Conservation (phyloP, 345 rosid species). For the Garcia nutans region DNA sequence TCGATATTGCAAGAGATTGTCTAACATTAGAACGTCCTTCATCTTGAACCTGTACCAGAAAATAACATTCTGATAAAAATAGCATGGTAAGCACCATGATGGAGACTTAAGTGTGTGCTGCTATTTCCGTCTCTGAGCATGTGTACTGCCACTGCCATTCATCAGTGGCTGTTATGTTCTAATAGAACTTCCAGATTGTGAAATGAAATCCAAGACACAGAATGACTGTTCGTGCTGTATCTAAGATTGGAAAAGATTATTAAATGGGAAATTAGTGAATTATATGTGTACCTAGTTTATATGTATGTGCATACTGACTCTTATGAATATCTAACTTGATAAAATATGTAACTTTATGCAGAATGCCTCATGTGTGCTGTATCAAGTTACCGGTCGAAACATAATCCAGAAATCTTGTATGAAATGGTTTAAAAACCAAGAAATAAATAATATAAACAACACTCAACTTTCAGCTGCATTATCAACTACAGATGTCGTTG, state of each 20-base stretch:
- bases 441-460: neutral
- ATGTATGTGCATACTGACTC: neutral
- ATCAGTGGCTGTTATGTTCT: neutral
- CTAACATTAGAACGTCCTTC: conserved; percentile 71
- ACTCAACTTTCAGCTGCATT: neutral
- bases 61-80: neutral
- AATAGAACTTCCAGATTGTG: neutral
- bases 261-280: neutral
- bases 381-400: neutral
- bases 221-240: neutral
- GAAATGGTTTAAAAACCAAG: neutral
- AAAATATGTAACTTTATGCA: neutral
- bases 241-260: neutral
- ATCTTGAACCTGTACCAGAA: conserved; percentile 54
- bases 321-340: neutral
- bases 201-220: neutral
- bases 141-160: neutral
- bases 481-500: conserved; percentile 4
- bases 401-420: neutral
- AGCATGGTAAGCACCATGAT: neutral
- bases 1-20: conserved; percentile 51
- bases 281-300: neutral
- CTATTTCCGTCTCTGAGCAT: neutral
- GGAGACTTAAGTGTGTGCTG: neutral
- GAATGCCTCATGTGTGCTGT: neutral